A percentile compares a stretch with the other conserved stretches of the same genome.
Conservation (phyloP, 2,329 filamentous ascomycete species). For the Cadophora sp. region DNA sequence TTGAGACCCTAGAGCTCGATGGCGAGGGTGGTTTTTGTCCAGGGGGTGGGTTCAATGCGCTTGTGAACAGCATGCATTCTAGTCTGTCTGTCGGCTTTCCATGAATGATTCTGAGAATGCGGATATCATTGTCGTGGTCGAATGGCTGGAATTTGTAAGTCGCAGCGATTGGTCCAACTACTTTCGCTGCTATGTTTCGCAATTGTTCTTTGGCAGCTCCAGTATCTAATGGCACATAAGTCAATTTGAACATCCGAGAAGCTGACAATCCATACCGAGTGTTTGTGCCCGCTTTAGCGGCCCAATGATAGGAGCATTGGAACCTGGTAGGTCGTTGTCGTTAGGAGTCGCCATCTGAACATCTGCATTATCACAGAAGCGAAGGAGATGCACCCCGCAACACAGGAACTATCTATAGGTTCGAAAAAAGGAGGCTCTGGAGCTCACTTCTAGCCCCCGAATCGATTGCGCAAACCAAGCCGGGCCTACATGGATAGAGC, state of each 20-base stretch:
- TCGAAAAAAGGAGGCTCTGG: background rate
- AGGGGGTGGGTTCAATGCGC: constrained; percentile 1
- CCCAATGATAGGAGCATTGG: background rate
- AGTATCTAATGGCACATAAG: background rate
- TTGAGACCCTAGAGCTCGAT: background rate
- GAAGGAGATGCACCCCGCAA: background rate
- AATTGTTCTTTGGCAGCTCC: background rate
- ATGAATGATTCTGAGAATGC: constrained; percentile 22
- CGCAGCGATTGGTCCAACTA: too few relatives aligned
- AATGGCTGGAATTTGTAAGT: constrained; percentile 20
- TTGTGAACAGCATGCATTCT: constrained; percentile 26
- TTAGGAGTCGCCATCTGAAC: background rate
- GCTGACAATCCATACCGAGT: background rate
- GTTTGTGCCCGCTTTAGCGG: background rate
- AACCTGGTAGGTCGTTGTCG: background rate
- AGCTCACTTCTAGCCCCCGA: background rate
- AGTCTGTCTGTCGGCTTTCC: constrained; percentile 12
- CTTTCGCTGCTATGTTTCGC: too few relatives aligned
- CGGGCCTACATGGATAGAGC: background rate
- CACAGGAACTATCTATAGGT: constrained; percentile 2
- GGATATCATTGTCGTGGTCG: constrained; percentile 28
- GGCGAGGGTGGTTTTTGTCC: background rate
- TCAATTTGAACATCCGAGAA: background rate
- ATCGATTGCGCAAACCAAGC: constrained; percentile 4
- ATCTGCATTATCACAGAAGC: background rate